Conservation (phyloP, 2,329 filamentous ascomycete species). For the Penicillium hesseltinei region DNA sequence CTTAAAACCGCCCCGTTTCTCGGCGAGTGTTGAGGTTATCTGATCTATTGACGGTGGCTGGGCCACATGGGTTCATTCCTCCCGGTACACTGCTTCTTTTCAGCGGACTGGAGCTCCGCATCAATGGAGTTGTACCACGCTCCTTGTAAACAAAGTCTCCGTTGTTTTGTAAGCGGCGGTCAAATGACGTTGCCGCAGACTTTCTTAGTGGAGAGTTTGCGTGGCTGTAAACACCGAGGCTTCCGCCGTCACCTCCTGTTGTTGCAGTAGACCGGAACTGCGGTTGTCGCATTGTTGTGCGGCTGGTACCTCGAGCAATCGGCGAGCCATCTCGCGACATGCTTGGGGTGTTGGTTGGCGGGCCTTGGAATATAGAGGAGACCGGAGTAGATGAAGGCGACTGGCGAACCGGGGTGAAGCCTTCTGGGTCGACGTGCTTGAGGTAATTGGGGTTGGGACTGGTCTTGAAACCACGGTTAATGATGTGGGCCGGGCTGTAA, state of each 20-base stretch:
- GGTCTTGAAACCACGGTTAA: constrained; percentile 75
- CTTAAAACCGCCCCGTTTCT: constrained; percentile 32
- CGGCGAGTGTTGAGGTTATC: constrained; percentile 30
- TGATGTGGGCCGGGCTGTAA: constrained; percentile 60
- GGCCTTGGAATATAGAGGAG: constrained; percentile 30
- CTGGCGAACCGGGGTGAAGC: constrained; percentile 38
- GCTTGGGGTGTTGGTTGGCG: constrained; percentile 39
- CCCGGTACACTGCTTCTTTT: constrained; percentile 45
- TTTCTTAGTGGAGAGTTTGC: constrained; percentile 82
- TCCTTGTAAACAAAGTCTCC: constrained; percentile 40
- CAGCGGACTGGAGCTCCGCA: constrained; percentile 41
- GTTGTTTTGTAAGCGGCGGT: constrained; percentile 40
- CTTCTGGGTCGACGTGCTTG: constrained; percentile 69
- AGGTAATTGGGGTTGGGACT: constrained; percentile 81
- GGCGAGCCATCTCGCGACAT: constrained; percentile 51
- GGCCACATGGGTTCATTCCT: constrained; percentile 32
- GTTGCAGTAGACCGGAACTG: constrained; percentile 49
- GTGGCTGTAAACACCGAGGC: constrained; percentile 75
- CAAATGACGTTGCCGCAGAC: constrained; percentile 60
- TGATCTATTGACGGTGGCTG: constrained; percentile 32
- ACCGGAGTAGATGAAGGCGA: constrained; percentile 46
- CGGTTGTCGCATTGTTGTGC: constrained; percentile 53
- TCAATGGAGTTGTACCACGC: constrained; percentile 37
- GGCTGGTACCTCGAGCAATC: constrained; percentile 36
- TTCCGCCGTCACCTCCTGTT: constrained; percentile 65